Conservation (phyloP, 2,329 filamentous ascomycete genomes). For the Huntiella savannae region DNA sequence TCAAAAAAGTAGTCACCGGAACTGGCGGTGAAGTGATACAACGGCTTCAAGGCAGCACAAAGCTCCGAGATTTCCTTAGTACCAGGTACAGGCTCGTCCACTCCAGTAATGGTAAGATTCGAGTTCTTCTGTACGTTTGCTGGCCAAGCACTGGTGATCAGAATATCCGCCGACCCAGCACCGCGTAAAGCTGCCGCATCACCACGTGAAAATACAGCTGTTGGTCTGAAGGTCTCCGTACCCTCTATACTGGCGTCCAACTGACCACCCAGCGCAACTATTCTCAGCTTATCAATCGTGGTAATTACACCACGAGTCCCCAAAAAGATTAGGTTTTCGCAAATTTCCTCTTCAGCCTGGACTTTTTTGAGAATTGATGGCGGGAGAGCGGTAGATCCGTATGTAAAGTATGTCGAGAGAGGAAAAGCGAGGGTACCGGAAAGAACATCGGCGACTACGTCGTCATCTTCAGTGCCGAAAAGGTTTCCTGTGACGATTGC, state of each 20-base stretch:
- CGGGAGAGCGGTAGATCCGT: conserved; percentile 58
- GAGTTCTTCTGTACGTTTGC: conserved; percentile 51
- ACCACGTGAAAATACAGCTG: conserved; percentile 57
- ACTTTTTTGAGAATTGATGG: conserved; percentile 51
- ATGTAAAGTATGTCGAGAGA: conserved; percentile 76
- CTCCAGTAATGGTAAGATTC: conserved; percentile 29
- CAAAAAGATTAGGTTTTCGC: conserved; percentile 77
- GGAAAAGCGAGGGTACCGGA: conserved; percentile 54
- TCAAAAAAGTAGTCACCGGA: conserved; percentile 56
- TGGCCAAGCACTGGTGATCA: conserved; percentile 79
- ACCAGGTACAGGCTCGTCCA: conserved; percentile 16
- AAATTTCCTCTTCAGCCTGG: conserved; percentile 54
- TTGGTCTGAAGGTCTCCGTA: conserved; percentile 50
- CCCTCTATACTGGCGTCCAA: conserved; percentile 44
- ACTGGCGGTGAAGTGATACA: conserved; percentile 70
- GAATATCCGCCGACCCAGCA: conserved; percentile 63
- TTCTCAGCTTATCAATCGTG: conserved; percentile 72
- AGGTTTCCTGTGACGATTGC: conserved; percentile 72
- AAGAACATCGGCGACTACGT: conserved; percentile 45
- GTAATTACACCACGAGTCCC: conserved; percentile 76
- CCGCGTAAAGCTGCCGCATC: conserved; percentile 62
- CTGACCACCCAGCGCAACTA: conserved; percentile 68
- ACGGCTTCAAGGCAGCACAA: conserved; percentile 61
- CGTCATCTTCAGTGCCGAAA: conserved; percentile 44
- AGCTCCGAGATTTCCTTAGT: conserved; percentile 60